These are phyloP conservation scores for Jamesozyma piceae DNA, from an alignment of 805 yeast genomes.

Conservation along the genomic window DNA sequence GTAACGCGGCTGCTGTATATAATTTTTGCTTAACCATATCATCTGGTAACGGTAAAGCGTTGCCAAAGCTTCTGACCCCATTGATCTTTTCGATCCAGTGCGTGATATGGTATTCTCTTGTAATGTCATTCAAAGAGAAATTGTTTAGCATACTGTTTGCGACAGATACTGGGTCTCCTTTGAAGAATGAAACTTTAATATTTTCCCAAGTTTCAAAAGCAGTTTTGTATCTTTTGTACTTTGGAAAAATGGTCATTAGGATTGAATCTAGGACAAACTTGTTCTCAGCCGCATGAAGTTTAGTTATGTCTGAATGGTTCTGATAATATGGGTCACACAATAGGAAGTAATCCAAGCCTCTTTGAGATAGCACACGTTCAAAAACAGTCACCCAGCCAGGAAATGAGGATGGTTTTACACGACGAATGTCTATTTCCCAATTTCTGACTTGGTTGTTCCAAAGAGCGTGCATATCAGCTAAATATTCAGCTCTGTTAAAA, in stretches of 20 bases:
- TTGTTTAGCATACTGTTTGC: neutral
- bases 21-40: neutral
- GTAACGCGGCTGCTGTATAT: neutral
- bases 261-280: neutral
- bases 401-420: neutral
- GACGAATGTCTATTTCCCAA: neutral
- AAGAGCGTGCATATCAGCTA: neutral
- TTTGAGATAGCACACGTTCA: neutral
- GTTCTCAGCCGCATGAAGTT: neutral
- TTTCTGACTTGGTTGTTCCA: neutral
- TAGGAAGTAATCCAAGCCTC: neutral
- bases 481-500: neutral
- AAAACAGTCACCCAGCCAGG: neutral
- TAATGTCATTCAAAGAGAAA: neutral
- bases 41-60: too few relatives aligned
- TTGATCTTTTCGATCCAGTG: slow-evolving; percentile 2
- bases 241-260: neutral
- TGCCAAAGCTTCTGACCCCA: neutral
- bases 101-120: slow-evolving; percentile 2
- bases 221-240: neutral
- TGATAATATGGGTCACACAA: neutral
- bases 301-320: neutral
- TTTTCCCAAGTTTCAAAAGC: neutral
- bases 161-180: neutral
- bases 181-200: neutral